Evolutionary conservation across 106 monocot genomes (phyloP), one percentile per base, ranked within the genome.

Genomic region (Allium sativum): DNA sequence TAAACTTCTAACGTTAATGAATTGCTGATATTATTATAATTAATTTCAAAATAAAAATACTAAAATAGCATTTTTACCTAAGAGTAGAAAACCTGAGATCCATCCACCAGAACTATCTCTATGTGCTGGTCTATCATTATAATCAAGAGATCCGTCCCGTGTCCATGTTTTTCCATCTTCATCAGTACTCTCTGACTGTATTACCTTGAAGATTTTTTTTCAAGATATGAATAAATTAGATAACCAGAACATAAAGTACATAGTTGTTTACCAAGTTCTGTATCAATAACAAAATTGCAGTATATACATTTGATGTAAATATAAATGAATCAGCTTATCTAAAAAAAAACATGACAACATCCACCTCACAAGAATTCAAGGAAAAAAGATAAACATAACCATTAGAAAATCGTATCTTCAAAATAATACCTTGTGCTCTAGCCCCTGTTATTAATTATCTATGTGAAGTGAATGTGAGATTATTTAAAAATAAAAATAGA

Each of bases 131-230:
- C 41, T 47, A 14, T 56, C 68, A 20, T 6, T 8, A 12, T 17
- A 22, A 22, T 57, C 68, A 13, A 68, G 14, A 2, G 68, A 68
- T 1, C 68, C 68, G 57, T 68, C 68, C 16, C 12, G 18, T 5
- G 66, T 55, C 53, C 31, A 53, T 40, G 8, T 51, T 6, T 65
- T 52, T 21, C 7, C 21, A 21, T 56, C 56, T 0, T 7, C 53
- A 7, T 53, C 12, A 53, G n/a, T 18, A 5, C 1, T 15, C 8
- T 18, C 18, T 31, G 21, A 0, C 21, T 56, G 56, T 56, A 21
- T 21, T 12, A 31, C 31, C 31, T 31, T 0, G 31, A 3, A 31
- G 31, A 31, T 31, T 31, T 31, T 31, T 56, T 7, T 2, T 21
- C 20, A 56, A 56, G 21, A 31, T 21, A 21, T 3, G 4, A 21